These are phyloP conservation scores for Bretschneidera sinensis DNA, from an alignment of 345 rosid genomes.

Conservation along the genomic window DNA sequence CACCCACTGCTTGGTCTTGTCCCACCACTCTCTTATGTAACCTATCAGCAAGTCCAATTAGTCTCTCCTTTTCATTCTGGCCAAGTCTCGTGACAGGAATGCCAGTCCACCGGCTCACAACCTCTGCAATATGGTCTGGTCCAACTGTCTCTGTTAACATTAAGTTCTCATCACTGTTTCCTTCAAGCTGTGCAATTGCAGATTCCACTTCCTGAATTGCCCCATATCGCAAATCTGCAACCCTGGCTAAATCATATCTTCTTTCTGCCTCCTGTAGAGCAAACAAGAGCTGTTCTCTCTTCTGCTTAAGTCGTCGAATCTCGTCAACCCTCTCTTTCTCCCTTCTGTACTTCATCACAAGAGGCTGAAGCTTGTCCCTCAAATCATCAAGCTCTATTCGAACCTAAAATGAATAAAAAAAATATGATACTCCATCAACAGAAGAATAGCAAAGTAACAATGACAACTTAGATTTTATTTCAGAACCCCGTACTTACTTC, in stretches of 20 bases:
- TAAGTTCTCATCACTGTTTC: slow-evolving; percentile 49
- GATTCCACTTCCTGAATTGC: slow-evolving; percentile 81
- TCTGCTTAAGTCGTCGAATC: slow-evolving; percentile 71
- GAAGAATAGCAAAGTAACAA: neutral
- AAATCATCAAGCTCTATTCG: slow-evolving; percentile 83
- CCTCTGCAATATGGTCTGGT: slow-evolving; percentile 90
- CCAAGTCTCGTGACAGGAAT: slow-evolving; percentile 89
- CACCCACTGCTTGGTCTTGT: slow-evolving; percentile 68
- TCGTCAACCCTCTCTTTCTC: slow-evolving; percentile 93
- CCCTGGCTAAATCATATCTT: slow-evolving; percentile 84
- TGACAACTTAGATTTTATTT: no score
- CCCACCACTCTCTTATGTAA: slow-evolving; percentile 84
- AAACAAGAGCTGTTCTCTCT: slow-evolving; percentile 71
- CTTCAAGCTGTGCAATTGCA: slow-evolving; percentile 64
- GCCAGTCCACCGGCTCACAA: slow-evolving; percentile 94
- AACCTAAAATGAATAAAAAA: slow-evolving; percentile 39
- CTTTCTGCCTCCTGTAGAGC: slow-evolving; percentile 85
- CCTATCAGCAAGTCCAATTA: slow-evolving; percentile 75
- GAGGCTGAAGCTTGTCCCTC: slow-evolving; percentile 88
- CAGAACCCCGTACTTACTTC: slow-evolving; percentile 52
- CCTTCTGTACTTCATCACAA: slow-evolving; percentile 78
- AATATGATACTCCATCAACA: neutral
- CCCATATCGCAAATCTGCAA: slow-evolving; percentile 80
- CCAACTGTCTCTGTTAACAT: slow-evolving; percentile 86
- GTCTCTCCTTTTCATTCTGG: slow-evolving; percentile 73